These are phyloP conservation scores for Yamadazyma siamensis DNA, from an alignment of 1,139 yeast genomes.

Conservation along the genomic window DNA sequence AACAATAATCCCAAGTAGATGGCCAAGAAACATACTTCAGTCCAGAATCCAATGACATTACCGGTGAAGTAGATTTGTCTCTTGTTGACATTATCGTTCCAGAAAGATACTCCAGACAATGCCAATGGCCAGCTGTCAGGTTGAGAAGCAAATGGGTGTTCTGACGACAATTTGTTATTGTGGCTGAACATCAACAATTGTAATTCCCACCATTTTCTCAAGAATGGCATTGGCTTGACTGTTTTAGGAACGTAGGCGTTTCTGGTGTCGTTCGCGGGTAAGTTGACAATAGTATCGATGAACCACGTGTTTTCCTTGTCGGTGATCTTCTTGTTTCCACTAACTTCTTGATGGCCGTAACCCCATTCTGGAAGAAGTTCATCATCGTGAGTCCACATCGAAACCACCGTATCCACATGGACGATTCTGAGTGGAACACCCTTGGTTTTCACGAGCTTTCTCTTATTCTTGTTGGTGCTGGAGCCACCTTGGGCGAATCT, in stretches of 20 bases:
- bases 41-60: slow-evolving; percentile 90
- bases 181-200: slow-evolving; percentile 89
- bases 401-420: slow-evolving; percentile 85
- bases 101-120: slow-evolving; percentile 89
- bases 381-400: slow-evolving; percentile 92
- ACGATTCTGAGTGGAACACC: slow-evolving; percentile 65
- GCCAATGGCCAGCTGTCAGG: slow-evolving; percentile 96
- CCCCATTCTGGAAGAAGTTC: slow-evolving; percentile 92
- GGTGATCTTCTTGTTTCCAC: slow-evolving; percentile 80
- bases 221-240: slow-evolving; percentile 62
- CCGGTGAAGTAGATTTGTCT: slow-evolving; percentile 89
- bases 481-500: slow-evolving; percentile 43
- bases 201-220: slow-evolving; percentile 84
- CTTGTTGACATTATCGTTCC: slow-evolving; percentile 69
- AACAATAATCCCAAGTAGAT: slow-evolving; percentile 57
- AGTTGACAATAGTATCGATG: slow-evolving; percentile 66
- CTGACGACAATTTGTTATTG: slow-evolving; percentile 79
- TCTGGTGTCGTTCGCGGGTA: slow-evolving; percentile 57
- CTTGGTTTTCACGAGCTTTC: slow-evolving; percentile 61
- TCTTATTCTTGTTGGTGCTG: slow-evolving; percentile 39
- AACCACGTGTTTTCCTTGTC: slow-evolving; percentile 73
- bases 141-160: slow-evolving; percentile 94
- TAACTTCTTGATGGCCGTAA: slow-evolving; percentile 84
- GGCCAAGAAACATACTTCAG: slow-evolving; percentile 68
- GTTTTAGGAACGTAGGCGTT: slow-evolving; percentile 54